Base-by-base conservation (phyloP, 2,329 filamentous ascomycete genomes). In the Penicillium thymicola region DNA sequence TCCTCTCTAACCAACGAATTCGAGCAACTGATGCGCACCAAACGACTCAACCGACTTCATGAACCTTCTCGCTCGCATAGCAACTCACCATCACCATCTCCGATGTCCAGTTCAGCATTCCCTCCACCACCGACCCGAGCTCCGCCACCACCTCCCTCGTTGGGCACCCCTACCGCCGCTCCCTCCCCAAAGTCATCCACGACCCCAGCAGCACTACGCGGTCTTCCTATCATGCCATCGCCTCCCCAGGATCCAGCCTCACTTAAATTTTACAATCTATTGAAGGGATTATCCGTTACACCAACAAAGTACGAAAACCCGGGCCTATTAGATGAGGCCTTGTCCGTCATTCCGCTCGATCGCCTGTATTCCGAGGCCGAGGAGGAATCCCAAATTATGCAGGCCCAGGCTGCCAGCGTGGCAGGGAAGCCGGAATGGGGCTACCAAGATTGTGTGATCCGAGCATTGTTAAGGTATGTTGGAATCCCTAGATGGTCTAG, bases 231-330 rank as follows among this genome's bases (percentile, higher is more conserved):
- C 61, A 79, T 88, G 50, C 92, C 94, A 4, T 87, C 88, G 13
- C 82, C 91, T 25, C 93, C 94, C 7, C 80, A 84, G 68, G 89
- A 93, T 72, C 77, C 82, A 54, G 80, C 83, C 21, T 89, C 88
- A 0, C 81, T 89, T 59, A 90, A 89, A 65, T 92, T 92, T 67
- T 83, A 89, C 65, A 96, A 89, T 75, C 83, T 95, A 59, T 82
- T 97, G 43, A 84, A 95, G 63, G 91, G 90, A 21, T 78, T 97
- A 21, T 96, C 93, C 16, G 82, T 89, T 57, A 96, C 92, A 44
- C 94, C 94, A 18, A 89, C 88, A 21, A 94, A 93, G 72, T 99
- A 96, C 78, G 94, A 99, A 75, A 97, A 99, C 74, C 93, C 94
- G 0, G 94, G 94, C 36, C 79, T 97, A 11, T 79, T 99, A 51